Base-by-base conservation (phyloP, 2,329 filamentous ascomycete species). In the Aureobasidium mangrovei region DNA sequence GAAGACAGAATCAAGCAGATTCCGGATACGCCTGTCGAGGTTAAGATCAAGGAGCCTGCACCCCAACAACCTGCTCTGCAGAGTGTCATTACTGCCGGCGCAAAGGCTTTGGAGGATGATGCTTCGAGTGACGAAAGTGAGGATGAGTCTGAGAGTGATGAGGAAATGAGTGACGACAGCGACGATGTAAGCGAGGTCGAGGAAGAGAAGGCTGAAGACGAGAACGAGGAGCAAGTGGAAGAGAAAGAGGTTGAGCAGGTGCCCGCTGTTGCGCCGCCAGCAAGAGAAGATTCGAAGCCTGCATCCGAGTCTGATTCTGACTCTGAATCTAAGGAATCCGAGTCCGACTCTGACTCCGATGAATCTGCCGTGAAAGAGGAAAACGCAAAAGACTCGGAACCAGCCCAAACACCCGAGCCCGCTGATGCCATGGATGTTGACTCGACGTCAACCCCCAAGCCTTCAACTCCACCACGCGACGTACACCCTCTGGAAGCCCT, bases 401-500 rank as follows among this genome's bases (percentile, higher is more conserved):
- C 27, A 3, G 33, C 24, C 29, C 27, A 40, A 10, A 27, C 26
- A 32, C 27, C 52, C 12, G 24, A 31, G 8, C 33, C 9, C 44
- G 31, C 38, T 9, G 45, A 47, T 29, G 28, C 49, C 18, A 49
- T 36, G 35, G 49, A 47, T 28, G 12, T 31, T 10, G 33, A 28
- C 46, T 8, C 33, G 10, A 26, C 38, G 6, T 12, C 29, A 40
- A 12, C 8, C 40, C 10, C 38, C 24, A 29, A 52, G 41, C 27
- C 36, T 36, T 29, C 32, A 18, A 35, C 41, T 29, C 41, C 36
- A 38, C 36, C 40, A 61, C 32, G 43, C 28, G 67, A 71, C 57
- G 74, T 95, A 0, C 91, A 97, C 61, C 91, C 93, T 0, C 78
- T 97, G 1, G 91, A 97, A 73, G 89, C 89, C 0, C 79, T 97